Percentiles rank a stretch among this genome's conserved stretches.
phyloP scores from a whole-genome alignment of 805 yeast genomes.

The Candida pseudofarinosa region DNA sequence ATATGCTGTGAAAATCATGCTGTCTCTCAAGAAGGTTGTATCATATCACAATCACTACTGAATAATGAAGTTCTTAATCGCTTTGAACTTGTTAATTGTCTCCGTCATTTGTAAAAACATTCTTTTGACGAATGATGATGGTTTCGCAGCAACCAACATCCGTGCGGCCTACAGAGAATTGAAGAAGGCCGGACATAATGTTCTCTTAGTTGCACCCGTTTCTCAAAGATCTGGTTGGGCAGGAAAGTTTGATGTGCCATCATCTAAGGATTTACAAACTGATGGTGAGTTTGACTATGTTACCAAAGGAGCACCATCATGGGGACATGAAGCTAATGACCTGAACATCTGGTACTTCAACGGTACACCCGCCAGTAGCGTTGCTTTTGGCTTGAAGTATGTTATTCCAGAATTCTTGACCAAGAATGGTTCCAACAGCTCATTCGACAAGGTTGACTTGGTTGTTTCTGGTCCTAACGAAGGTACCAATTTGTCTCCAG shows the following conservation, averaged over 20 bases:
- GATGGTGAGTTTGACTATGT: conserved; percentile 48
- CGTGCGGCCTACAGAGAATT: conserved; percentile 51
- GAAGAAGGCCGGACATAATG: conserved; percentile 46
- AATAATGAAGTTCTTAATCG: background rate
- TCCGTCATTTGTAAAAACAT: conserved; percentile 14
- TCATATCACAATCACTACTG: no score
- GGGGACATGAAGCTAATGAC: conserved; percentile 46
- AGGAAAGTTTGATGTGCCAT: conserved; percentile 47
- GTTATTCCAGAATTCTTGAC: conserved; percentile 43
- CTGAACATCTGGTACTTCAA: conserved; percentile 49
- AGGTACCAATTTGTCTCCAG: conserved; percentile 45
- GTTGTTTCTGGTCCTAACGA: conserved; percentile 53
- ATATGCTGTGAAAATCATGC: no score
- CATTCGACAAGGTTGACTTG: conserved; percentile 27
- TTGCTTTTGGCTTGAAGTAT: conserved; percentile 45
- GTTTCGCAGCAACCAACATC: conserved; percentile 54
- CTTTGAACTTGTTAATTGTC: background rate
- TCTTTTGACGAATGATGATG: conserved; percentile 48
- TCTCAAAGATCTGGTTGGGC: conserved; percentile 52
- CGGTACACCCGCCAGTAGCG: conserved; percentile 53
- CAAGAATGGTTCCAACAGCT: conserved; percentile 17
- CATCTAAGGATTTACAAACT: conserved; percentile 24
- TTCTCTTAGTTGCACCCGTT: conserved; percentile 49
- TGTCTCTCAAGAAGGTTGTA: no score
- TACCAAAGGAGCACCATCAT: conserved; percentile 47